These are phyloP conservation scores for Monilinia fructigena DNA, from an alignment of 2,329 filamentous ascomycete genomes.

Conservation along the genomic window DNA sequence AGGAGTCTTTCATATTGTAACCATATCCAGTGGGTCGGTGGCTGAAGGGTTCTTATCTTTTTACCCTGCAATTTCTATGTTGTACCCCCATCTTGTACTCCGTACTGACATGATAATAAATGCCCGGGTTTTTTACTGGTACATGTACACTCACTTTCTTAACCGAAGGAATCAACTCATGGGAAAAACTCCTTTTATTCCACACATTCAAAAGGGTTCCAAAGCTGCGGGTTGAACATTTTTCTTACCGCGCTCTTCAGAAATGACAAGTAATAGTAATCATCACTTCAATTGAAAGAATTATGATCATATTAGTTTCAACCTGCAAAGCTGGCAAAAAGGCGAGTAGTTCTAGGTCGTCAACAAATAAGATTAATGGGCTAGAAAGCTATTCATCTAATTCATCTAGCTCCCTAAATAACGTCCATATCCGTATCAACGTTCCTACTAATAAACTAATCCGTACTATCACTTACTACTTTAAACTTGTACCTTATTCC, in stretches of 20 bases:
- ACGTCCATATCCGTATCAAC: not conserved
- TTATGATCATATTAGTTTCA: not conserved
- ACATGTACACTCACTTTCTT: not conserved
- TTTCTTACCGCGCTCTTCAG: not conserved
- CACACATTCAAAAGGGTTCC: not conserved
- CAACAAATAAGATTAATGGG: not conserved
- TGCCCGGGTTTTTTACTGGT: not conserved
- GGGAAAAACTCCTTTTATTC: not conserved
- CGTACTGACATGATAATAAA: not conserved
- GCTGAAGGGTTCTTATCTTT: slow-evolving; percentile 22
- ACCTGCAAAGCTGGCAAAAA: not conserved
- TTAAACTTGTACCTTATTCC: slow-evolving; percentile 12
- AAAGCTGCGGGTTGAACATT: slow-evolving; percentile 5
- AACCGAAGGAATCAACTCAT: not conserved
- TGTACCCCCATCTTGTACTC: not conserved
- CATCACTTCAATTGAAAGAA: not conserved
- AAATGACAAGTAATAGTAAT: not conserved
- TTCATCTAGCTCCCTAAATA: not conserved
- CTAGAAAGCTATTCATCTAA: not conserved
- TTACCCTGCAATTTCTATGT: slow-evolving; percentile 8
- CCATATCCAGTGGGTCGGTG: slow-evolving; percentile 11
- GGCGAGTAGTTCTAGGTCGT: not conserved
- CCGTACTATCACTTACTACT: not conserved
- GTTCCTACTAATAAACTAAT: not conserved
- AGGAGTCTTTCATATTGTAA: not conserved